These are phyloP conservation scores for Lathyrus tuberosus DNA, from an alignment of 306 rosid genomes.

Conservation along the genomic window DNA sequence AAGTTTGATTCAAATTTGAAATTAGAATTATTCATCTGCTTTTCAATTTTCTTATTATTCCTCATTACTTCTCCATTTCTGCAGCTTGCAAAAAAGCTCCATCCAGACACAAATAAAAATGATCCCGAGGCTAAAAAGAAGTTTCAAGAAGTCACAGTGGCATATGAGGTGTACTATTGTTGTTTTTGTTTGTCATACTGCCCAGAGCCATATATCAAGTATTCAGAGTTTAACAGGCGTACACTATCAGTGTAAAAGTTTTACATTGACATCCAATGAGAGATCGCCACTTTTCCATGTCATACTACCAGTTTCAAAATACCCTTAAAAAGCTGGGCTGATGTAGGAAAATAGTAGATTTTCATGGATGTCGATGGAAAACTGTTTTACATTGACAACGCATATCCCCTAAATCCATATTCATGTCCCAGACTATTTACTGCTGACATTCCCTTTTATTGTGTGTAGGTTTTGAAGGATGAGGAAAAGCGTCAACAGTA, in stretches of 20 bases:
- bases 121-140: constrained; percentile 94
- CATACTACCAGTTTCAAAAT: not conserved
- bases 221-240: not conserved
- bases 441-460: constrained; percentile 1
- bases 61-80: constrained; percentile 38
- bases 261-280: not conserved
- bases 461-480: constrained; percentile 76
- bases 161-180: constrained; percentile 77
- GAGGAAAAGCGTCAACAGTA: constrained; percentile 84
- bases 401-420: not conserved
- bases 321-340: not conserved
- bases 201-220: not conserved
- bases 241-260: not conserved
- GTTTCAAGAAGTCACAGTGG: constrained; percentile 90
- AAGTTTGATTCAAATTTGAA: not conserved
- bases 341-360: not conserved
- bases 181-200: constrained; percentile 2
- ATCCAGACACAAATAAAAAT: constrained; percentile 91
- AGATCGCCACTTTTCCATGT: not conserved
- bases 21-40: not conserved
- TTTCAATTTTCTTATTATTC: constrained; percentile 1
- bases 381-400: not conserved
- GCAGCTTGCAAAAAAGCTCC: constrained; percentile 94
- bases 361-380: not conserved
- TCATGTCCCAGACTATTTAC: constrained; percentile 19